Base-by-base conservation (phyloP, 1,284 basidiomycete genomes). In the Heterobasidion irregulare region DNA sequence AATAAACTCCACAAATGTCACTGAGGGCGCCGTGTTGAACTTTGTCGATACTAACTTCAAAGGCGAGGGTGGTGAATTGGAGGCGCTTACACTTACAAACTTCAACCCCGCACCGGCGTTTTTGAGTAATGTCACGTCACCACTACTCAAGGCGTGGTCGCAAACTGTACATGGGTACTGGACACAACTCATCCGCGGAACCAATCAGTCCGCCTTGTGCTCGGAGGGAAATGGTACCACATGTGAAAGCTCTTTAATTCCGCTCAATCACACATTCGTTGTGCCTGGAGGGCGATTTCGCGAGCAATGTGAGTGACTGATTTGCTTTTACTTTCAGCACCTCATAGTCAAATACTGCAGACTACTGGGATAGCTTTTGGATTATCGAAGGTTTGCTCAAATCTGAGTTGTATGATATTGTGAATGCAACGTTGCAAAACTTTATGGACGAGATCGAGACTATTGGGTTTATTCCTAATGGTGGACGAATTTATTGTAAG, bases 401-500 rank as follows among this genome's bases (percentile, higher is more conserved):
- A 64, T 92, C 89, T 2, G 80, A 89, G 65, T 76, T 96, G 18
- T 84, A 82, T 62, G 75, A 76, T 57, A 78, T 91, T 52, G 89
- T 81, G 54, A 90, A 89, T 62, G 83, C 75, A 12, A 88, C 92
- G 0, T 73, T 95, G 34, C 82, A 89, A 62, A 95, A 96, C 72
- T 94, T 97, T 65, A 94, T 96, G 92, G 93, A 97, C 64, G 83
- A 94, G 65, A 73, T 97, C 52, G 82, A 89, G 41, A 69, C 69
- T 44, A 78, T 83, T 59, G 94, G 94, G 0, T 98, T 96, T 72
- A 86, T 98, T 60, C 94, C 94, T 1, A 98, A 97, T 65, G 94
- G 94, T 12, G 93, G 92, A 13, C 78, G 90, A 3, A 85, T 85
- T 51, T 91, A 92, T 62, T 90, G 86, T 85, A 63, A 59, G 77